These are phyloP conservation scores for Salvia sclarea DNA, from an alignment of 305 asterid genomes.

Conservation along the genomic window DNA sequence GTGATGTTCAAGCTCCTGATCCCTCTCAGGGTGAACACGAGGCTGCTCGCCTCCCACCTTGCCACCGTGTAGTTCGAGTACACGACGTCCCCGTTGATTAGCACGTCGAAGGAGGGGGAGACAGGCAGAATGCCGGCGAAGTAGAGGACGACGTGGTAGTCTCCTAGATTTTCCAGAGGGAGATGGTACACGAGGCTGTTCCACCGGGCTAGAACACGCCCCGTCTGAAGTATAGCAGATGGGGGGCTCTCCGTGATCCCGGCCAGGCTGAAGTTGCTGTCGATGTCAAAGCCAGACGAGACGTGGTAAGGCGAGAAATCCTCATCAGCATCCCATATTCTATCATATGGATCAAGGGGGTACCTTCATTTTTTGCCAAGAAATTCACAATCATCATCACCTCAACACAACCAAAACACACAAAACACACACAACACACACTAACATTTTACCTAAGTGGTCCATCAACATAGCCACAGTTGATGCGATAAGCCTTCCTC, in stretches of 20 bases:
- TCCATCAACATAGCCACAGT: slow-evolving; percentile 82
- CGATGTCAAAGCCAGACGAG: slow-evolving; percentile 67
- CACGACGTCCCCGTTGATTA: slow-evolving; percentile 63
- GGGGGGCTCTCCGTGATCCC: slow-evolving; percentile 79
- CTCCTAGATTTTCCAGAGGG: slow-evolving; percentile 69
- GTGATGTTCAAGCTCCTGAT: slow-evolving; percentile 68
- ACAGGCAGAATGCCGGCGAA: slow-evolving; percentile 90
- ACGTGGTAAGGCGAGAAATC: slow-evolving; percentile 85
- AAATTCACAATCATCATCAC: not conserved
- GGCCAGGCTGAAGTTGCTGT: slow-evolving; percentile 53
- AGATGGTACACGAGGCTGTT: slow-evolving; percentile 59
- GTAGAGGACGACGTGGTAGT: slow-evolving; percentile 79
- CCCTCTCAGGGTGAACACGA: slow-evolving; percentile 59
- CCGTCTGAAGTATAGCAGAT: slow-evolving; percentile 71
- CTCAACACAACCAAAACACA: not conserved
- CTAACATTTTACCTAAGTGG: slow-evolving; percentile 59
- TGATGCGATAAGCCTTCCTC: slow-evolving; percentile 68
- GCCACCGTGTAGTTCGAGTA: slow-evolving; percentile 63
- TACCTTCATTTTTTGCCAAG: slow-evolving; percentile 50
- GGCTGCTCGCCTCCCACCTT: slow-evolving; percentile 54
- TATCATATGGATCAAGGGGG: slow-evolving; percentile 80
- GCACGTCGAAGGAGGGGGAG: slow-evolving; percentile 70
- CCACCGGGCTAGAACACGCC: slow-evolving; percentile 83
- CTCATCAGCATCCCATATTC: slow-evolving; percentile 90
- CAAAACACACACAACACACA: not conserved